Conservation (phyloP, 257 asterid species). For the Sherardia arvensis region DNA sequence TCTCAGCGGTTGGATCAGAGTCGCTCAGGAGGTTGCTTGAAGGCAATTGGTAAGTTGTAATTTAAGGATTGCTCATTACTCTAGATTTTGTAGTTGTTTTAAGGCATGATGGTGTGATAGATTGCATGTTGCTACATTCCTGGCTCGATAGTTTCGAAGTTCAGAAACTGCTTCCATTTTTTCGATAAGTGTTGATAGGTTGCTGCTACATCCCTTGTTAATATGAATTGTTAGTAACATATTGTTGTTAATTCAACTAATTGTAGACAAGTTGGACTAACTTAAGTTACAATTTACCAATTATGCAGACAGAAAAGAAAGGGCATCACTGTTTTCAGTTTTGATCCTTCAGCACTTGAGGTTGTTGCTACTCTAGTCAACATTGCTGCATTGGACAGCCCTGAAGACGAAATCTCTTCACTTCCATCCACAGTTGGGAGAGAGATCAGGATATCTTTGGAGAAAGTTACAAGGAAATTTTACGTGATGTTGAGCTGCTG, state of each 20-base stretch:
- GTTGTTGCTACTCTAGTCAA: constrained; percentile 88
- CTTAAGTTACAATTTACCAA: background rate
- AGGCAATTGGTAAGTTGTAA: too few relatives aligned
- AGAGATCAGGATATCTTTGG: constrained; percentile 64
- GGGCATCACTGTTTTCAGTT: constrained; percentile 92
- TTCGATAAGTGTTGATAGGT: too few relatives aligned
- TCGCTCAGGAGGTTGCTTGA: too few relatives aligned
- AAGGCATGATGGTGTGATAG: too few relatives aligned
- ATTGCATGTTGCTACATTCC: too few relatives aligned
- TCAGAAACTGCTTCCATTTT: too few relatives aligned
- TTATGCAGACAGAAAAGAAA: constrained; percentile 60
- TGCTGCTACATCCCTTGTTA: background rate
- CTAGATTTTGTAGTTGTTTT: too few relatives aligned
- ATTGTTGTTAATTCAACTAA: background rate
- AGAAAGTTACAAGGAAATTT: constrained; percentile 67
- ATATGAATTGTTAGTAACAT: background rate
- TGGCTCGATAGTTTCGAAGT: too few relatives aligned
- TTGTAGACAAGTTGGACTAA: background rate
- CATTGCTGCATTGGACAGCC: too few relatives aligned
- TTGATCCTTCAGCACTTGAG: constrained; percentile 93
- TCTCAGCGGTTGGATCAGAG: too few relatives aligned
- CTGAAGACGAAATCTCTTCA: constrained; percentile 55
- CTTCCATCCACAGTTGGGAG: constrained; percentile 74
- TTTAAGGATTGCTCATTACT: too few relatives aligned
- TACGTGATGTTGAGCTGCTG: too few relatives aligned